Evolutionary conservation across 2,329 filamentous ascomycete species (phyloP), one percentile per base, ranked within the genome.

Genomic region (Cytospora chrysosperma): DNA sequence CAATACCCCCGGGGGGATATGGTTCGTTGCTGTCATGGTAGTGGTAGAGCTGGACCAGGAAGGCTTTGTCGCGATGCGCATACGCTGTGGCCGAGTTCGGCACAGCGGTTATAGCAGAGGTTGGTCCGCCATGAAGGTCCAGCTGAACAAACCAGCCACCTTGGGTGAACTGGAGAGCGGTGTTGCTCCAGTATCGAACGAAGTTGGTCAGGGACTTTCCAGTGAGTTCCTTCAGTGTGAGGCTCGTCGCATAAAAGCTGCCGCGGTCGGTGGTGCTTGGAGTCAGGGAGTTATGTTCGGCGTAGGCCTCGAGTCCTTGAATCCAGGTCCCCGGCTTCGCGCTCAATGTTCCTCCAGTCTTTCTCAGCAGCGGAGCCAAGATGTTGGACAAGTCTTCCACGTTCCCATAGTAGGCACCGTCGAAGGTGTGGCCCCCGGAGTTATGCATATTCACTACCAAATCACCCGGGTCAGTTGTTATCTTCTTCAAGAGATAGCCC

Each of bases 21-120:
- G 65, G 27, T 17, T 21, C 52, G 17, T 70, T 70, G 26, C 66
- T 68, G 60, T 74, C 71, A 5, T 72, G 73, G 19, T 77, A 74
- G 67, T 83, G 80, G 59, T 79, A 78, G 59, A 82, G 78, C 62
- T 82, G 78, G 19, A 81, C 76, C 65, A 85, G 81, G 34, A 82
- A 75, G 58, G 83, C 75, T 67, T 78, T 78, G 63, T 78, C 75
- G n/a, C 76, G 76, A 66, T 79, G 77, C 8, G 75, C 76, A 54
- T 79, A 80, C 8, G 76, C 72, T 8, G 77, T 75, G 26, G 71
- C 64, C n/a, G 72, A 66, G 17, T 66, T 67, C 15, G 72, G 67
- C 0, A 69, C 68, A 27, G 69, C 68, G 61, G 71, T 68, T 6
- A 80, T 71, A 27, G 74, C 75, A 52, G 77, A 78, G 64, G 74